These are phyloP conservation scores for Esteya vermicola DNA, from an alignment of 2,329 filamentous ascomycete species.

Conservation along the genomic window DNA sequence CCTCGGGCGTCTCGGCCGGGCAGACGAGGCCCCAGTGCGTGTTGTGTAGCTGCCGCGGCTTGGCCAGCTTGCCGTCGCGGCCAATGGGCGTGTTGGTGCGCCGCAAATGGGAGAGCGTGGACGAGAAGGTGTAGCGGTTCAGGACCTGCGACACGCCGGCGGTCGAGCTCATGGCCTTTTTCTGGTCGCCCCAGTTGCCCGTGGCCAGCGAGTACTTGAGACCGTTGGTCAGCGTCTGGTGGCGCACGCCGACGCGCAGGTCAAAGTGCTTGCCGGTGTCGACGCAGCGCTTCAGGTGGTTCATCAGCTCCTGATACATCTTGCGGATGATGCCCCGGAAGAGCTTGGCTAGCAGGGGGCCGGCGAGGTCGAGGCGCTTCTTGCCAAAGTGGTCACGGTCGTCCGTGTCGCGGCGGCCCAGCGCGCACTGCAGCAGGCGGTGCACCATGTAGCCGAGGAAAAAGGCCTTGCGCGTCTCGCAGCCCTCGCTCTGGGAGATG, in stretches of 20 bases:
- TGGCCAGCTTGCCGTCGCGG: conserved; percentile 94
- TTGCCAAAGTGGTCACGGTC: conserved; percentile 98
- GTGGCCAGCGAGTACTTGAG: conserved; percentile 95
- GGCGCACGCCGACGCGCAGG: conserved; percentile 79
- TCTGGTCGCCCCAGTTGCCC: conserved; percentile 98
- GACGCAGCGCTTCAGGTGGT: conserved; percentile 83
- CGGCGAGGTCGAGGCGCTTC: conserved; percentile 91
- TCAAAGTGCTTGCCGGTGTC: conserved; percentile 84
- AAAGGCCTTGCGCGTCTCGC: conserved; percentile 91
- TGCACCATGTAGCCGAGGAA: conserved; percentile 99
- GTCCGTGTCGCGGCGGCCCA: conserved; percentile 86
- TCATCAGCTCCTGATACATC: conserved; percentile 79
- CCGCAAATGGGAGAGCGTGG: conserved; percentile 89
- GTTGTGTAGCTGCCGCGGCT: conserved; percentile 94
- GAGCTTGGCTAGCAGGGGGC: conserved; percentile 85
- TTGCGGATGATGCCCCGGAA: conserved; percentile 88
- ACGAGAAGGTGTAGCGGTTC: conserved; percentile 95
- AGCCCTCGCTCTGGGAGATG: conserved; percentile 88
- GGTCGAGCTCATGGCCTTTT: conserved; percentile 89
- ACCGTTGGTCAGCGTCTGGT: conserved; percentile 79
- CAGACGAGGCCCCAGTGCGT: conserved; percentile 98
- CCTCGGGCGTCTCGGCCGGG: conserved; percentile 93
- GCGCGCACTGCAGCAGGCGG: conserved; percentile 79
- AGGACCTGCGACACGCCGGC: conserved; percentile 96
- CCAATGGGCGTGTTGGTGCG: conserved; percentile 97